Percentiles rank a stretch among this genome's conserved stretches.
Evolutionary conservation across 2,329 filamentous ascomycete species (phyloP).

Genomic region (Fusarium xylarioides): DNA sequence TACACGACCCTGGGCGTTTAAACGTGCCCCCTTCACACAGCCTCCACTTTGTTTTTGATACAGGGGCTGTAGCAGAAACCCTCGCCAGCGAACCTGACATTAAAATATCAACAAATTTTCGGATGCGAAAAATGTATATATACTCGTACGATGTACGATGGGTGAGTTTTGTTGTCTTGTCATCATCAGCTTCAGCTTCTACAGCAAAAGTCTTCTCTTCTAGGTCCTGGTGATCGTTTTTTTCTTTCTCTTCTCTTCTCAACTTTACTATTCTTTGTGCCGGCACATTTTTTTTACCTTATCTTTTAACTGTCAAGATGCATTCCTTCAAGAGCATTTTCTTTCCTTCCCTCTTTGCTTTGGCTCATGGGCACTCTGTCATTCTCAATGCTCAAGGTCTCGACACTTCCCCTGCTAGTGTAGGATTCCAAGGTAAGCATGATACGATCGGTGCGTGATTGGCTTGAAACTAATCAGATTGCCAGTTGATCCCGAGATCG

Average conservation of each 20-base stretch:
- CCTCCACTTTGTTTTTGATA: slow-evolving; percentile 34
- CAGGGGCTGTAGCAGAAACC: slow-evolving; percentile 34
- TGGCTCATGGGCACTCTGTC: slow-evolving; percentile 52
- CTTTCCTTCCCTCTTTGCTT: slow-evolving; percentile 26
- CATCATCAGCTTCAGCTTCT: slow-evolving; percentile 35
- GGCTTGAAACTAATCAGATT: neutral
- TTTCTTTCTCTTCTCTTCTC: slow-evolving; percentile 5
- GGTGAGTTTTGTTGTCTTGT: neutral
- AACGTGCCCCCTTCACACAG: slow-evolving; percentile 25
- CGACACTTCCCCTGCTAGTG: slow-evolving; percentile 55
- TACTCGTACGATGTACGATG: neutral
- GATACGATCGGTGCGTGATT: rapidly evolving
- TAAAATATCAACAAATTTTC: neutral
- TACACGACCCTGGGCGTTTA: neutral
- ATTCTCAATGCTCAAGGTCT: slow-evolving; percentile 58
- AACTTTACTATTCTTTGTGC: slow-evolving; percentile 25
- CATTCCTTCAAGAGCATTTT: slow-evolving; percentile 25
- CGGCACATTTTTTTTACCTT: slow-evolving; percentile 29
- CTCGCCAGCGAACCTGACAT: neutral
- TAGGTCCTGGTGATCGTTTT: slow-evolving; percentile 41
- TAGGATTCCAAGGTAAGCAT: slow-evolving; percentile 59
- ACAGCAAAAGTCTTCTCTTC: slow-evolving; percentile 15
- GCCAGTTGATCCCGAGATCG: slow-evolving; percentile 61
- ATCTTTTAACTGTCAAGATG: slow-evolving; percentile 25
- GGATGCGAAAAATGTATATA: slow-evolving; percentile 22